Base-by-base conservation (phyloP, 129 eudicot species). In the Centaurea solstitialis region DNA sequence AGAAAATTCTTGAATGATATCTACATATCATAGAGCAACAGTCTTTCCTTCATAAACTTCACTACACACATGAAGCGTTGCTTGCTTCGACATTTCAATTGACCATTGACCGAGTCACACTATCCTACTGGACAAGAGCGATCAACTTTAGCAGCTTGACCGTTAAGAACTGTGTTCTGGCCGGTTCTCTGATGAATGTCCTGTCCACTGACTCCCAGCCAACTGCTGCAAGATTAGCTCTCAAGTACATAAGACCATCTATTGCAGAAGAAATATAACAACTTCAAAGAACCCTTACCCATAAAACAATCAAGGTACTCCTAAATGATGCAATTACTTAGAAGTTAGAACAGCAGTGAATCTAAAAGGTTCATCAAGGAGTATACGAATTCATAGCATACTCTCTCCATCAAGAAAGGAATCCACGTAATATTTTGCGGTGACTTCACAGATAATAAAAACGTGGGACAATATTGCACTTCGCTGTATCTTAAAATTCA, bases 111-210 rank as follows among this genome's bases (percentile, higher is more conserved):
- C 35, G 47, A 66, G 80, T 74, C 79, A 73, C 73, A 37, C 83
- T 57, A 53, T 73, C 78, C 45, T 72, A 79, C 71, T 35, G 17
- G 64, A 61, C 47, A 57, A 20, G 50, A 62, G 83, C 35, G 78
- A 75, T 81, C 80, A 45, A 68, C 69, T 66, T 21, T 40, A 68
- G 80, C 75, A 74, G 75, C 85, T 74, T 24, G 66, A 10, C 35
- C 13, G 33, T 20, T 30, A 22, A 9, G 30, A 64, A 41, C 62
- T 76, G 9, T 62, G 53, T 72, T 76, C 70, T 33, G 57, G 69
- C 5, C 18, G 68, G 70, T 65, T 30, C 73, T 21, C 70, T 57
- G 68, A 41, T 43, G 73, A 45, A 66, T 64, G 79, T 43, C 72
- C 45, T 11, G 35, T 80, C 50, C 50, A 50, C 11, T 26, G 70